Conservation (phyloP, 2,329 filamentous ascomycete species). For the Beauveria sp. region DNA sequence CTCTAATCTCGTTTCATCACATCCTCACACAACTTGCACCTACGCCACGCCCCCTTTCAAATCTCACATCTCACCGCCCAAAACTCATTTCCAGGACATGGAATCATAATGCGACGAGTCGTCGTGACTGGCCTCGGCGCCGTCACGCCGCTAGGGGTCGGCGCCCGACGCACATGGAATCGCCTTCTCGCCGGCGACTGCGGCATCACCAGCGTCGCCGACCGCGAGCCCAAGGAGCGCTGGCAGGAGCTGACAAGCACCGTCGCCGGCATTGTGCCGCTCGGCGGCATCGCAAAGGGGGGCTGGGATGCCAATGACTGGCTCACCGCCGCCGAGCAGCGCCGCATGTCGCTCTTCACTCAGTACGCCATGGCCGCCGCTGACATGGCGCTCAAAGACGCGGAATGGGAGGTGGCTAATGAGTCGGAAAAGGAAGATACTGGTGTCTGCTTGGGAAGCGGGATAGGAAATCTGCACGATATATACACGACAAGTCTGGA, state of each 20-base stretch:
- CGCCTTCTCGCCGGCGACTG: conserved; percentile 72
- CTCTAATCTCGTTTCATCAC: neutral
- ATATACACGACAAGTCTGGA: conserved; percentile 76
- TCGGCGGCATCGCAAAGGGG: conserved; percentile 26
- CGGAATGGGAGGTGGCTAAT: conserved; percentile 60
- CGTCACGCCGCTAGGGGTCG: conserved; percentile 76
- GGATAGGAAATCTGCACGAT: conserved; percentile 89
- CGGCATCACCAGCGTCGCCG: conserved; percentile 67
- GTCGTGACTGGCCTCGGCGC: conserved; percentile 79
- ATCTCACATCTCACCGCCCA: neutral
- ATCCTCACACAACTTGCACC: neutral
- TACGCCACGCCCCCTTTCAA: neutral
- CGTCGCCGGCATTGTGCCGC: conserved; percentile 75
- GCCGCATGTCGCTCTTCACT: conserved; percentile 83
- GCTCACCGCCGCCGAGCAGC: conserved; percentile 45
- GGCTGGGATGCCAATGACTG: conserved; percentile 48
- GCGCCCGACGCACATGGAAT: conserved; percentile 69
- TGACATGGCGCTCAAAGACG: conserved; percentile 77
- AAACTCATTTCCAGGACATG: conserved; percentile 25
- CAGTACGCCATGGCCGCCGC: conserved; percentile 86
- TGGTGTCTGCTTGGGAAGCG: conserved; percentile 88
- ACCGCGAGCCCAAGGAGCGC: conserved; percentile 43
- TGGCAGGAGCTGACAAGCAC: conserved; percentile 75
- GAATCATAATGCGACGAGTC: conserved; percentile 57
- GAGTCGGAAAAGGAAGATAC: conserved; percentile 64